Conservation (phyloP, 2,329 filamentous ascomycete species). For the Piedraia hortae region DNA sequence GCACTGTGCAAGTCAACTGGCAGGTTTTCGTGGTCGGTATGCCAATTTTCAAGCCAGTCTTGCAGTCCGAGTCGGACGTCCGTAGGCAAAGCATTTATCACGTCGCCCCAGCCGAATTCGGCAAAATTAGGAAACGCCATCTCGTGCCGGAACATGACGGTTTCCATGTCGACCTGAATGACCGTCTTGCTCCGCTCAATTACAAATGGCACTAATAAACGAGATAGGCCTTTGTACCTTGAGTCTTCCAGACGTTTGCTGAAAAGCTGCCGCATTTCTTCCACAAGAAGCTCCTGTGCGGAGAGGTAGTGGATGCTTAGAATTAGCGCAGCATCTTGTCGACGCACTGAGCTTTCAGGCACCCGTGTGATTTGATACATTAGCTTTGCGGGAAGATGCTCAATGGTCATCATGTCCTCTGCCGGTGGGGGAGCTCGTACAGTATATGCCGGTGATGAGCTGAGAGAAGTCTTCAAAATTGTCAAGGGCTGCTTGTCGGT, state of each 20-base stretch:
- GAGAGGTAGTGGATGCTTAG: slow-evolving; percentile 52
- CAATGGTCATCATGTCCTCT: slow-evolving; percentile 35
- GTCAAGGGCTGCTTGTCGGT: slow-evolving; percentile 47
- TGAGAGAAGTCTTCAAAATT: slow-evolving; percentile 41
- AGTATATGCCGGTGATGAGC: slow-evolving; percentile 40
- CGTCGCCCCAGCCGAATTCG: slow-evolving; percentile 25
- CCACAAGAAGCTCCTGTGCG: slow-evolving; percentile 42
- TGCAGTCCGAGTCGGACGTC: slow-evolving; percentile 18
- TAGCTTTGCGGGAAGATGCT: slow-evolving; percentile 53
- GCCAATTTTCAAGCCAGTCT: slow-evolving; percentile 28
- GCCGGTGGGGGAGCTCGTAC: slow-evolving; percentile 26
- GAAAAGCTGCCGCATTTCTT: slow-evolving; percentile 21
- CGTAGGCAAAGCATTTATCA: slow-evolving; percentile 24
- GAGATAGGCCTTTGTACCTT: slow-evolving; percentile 19
- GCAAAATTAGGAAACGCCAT: slow-evolving; percentile 25
- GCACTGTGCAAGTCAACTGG: neutral
- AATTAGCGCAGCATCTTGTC: slow-evolving; percentile 23
- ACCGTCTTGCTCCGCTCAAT: slow-evolving; percentile 22
- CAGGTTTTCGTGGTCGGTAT: slow-evolving; percentile 13
- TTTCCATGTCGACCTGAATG: slow-evolving; percentile 23
- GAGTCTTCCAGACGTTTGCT: slow-evolving; percentile 19
- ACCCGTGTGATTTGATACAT: slow-evolving; percentile 51
- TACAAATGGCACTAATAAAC: slow-evolving; percentile 25
- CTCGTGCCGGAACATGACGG: too few relatives aligned
- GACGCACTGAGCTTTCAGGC: slow-evolving; percentile 6